Percentiles rank a stretch among this genome's conserved stretches.
phyloP scores from a whole-genome alignment of 2,329 filamentous ascomycete species.

The Cercospora brassicicola region DNA sequence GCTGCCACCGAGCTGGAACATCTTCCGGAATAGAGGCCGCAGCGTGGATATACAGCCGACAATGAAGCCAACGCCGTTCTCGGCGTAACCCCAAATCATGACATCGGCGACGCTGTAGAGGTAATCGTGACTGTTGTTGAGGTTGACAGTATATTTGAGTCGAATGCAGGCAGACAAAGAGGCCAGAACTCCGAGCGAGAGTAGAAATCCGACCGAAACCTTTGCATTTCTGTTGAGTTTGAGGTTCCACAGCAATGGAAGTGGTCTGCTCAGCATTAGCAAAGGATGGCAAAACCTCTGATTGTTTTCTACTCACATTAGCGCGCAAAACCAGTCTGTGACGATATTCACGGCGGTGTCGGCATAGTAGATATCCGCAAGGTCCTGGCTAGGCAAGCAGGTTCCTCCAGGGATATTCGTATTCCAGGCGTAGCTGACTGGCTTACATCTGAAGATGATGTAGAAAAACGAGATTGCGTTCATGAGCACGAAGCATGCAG shows the following conservation, averaged over 20 bases:
- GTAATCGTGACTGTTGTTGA: slow-evolving; percentile 38
- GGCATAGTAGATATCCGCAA: slow-evolving; percentile 40
- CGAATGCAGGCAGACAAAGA: slow-evolving; percentile 39
- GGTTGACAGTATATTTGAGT: slow-evolving; percentile 40
- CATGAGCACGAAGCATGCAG: slow-evolving; percentile 36
- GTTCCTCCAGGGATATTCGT: slow-evolving; percentile 31
- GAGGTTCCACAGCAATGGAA: slow-evolving; percentile 47
- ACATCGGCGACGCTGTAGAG: slow-evolving; percentile 40
- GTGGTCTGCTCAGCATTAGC: slow-evolving; percentile 32
- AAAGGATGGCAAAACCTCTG: neutral
- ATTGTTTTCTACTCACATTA: slow-evolving; percentile 29
- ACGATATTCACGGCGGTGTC: slow-evolving; percentile 42
- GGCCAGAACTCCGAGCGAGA: slow-evolving; percentile 41
- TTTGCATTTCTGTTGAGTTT: slow-evolving; percentile 46
- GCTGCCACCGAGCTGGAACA: slow-evolving; percentile 25
- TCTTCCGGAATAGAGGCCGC: slow-evolving; percentile 38
- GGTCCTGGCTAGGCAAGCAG: slow-evolving; percentile 32
- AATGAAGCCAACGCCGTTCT: slow-evolving; percentile 41
- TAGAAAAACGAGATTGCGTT: slow-evolving; percentile 48
- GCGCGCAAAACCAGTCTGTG: slow-evolving; percentile 42
- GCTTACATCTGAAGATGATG: slow-evolving; percentile 42
- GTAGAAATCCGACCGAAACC: slow-evolving; percentile 41
- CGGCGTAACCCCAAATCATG: slow-evolving; percentile 42
- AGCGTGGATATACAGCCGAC: slow-evolving; percentile 40
- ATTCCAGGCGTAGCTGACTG: slow-evolving; percentile 38